These are phyloP conservation scores for Penicillium coffeae DNA, from an alignment of 495 filamentous ascomycete species.

Conservation along the genomic window DNA sequence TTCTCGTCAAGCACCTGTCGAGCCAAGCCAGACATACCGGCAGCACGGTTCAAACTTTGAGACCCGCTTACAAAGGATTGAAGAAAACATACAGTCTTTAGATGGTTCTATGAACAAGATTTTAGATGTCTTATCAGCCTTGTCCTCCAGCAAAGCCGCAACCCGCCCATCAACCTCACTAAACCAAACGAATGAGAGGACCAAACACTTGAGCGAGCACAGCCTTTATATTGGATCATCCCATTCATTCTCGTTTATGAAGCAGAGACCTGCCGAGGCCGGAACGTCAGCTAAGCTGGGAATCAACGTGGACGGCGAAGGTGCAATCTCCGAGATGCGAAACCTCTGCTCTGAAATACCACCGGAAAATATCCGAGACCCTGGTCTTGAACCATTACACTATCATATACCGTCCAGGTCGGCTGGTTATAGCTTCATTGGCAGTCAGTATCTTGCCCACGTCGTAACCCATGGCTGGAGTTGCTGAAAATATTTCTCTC, in stretches of 20 bases:
- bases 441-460: conserved; percentile 1
- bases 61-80: background rate
- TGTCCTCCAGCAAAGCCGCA: background rate
- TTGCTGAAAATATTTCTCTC: too few relatives aligned
- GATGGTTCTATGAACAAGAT: too few relatives aligned
- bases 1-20: too few relatives aligned
- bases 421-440: conserved; percentile 6
- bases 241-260: conserved; percentile 12
- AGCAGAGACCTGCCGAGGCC: conserved; percentile 4
- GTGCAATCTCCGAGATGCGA: conserved; percentile 10
- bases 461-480: too few relatives aligned
- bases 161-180: background rate
- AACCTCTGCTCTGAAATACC: conserved; percentile 2
- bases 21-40: too few relatives aligned
- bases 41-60: too few relatives aligned
- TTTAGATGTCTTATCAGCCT: too few relatives aligned
- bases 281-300: background rate
- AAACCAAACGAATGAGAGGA: background rate
- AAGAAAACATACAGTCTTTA: too few relatives aligned
- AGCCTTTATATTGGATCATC: conserved; percentile 12
- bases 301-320: background rate
- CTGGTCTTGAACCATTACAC: background rate
- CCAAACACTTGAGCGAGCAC: background rate
- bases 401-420: conserved; percentile 7
- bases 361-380: background rate